Percentiles rank a stretch among this genome's conserved stretches.
phyloP scores from a whole-genome alignment of 192 early-diverging fungal genomes.

The Coemansia biformis region DNA sequence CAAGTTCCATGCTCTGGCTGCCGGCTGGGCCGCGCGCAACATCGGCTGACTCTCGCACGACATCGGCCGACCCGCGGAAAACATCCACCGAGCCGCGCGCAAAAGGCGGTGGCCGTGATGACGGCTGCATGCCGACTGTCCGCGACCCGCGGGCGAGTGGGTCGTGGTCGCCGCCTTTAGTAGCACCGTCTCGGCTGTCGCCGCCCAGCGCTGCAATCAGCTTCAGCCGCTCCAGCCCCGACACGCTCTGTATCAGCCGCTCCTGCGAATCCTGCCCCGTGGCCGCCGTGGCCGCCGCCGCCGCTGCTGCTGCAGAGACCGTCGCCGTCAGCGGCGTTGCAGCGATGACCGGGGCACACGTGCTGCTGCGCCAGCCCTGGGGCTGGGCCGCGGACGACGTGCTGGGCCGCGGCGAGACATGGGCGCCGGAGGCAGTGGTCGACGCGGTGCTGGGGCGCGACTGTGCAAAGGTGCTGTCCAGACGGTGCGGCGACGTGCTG shows the following conservation, averaged over 20 bases:
- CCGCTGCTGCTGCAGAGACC: not conserved
- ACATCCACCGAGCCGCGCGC: not conserved
- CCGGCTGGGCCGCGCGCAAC: constrained; percentile 6
- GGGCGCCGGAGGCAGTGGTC: no score
- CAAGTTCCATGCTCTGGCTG: constrained; percentile 38
- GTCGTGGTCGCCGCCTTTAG: no score
- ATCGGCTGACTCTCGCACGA: constrained; percentile 11
- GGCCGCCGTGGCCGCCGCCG: not conserved
- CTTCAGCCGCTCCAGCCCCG: constrained; percentile 11
- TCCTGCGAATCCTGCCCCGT: constrained; percentile 1
- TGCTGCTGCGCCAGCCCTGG: no score
- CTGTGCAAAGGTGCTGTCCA: no score
- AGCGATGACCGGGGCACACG: not conserved
- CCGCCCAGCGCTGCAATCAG: constrained; percentile 6
- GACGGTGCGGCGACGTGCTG: no score
- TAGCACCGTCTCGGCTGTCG: not conserved
- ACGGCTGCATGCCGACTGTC: not conserved
- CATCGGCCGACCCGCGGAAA: not conserved
- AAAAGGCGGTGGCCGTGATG: not conserved
- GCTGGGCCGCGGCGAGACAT: no score
- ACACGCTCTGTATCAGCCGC: constrained; percentile 8
- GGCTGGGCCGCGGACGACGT: no score
- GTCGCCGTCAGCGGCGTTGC: no score
- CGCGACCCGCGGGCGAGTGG: not conserved
- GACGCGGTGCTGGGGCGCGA: no score